Percentiles rank a stretch among this genome's conserved stretches.
phyloP scores from a whole-genome alignment of 1,284 basidiomycete species.

The Peniophora sp. region DNA sequence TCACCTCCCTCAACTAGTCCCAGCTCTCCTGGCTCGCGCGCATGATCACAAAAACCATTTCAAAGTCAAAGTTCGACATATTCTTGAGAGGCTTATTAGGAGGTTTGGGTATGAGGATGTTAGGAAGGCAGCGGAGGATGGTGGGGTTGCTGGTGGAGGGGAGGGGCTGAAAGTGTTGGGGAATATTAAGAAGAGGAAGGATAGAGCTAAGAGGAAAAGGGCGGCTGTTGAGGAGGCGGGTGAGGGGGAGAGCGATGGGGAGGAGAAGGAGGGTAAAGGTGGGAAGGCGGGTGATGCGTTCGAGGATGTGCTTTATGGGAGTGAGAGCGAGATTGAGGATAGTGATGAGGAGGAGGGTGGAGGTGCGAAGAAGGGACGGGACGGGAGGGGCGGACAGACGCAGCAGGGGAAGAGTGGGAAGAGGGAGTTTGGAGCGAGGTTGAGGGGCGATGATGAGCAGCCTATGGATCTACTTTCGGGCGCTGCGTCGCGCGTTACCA shows the following conservation, averaged over 20 bases:
- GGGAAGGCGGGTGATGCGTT: constrained; percentile 75
- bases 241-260: constrained; percentile 35
- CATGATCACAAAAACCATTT: constrained; percentile 99
- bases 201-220: constrained; percentile 73
- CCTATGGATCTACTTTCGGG: constrained; percentile 94
- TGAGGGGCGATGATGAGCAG: constrained; percentile 87
- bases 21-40: constrained; percentile 85
- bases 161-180: constrained; percentile 74
- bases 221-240: constrained; percentile 46
- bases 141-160: constrained; percentile 67
- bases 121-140: constrained; percentile 32
- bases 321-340: constrained; percentile 78
- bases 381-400: not conserved
- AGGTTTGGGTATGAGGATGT: constrained; percentile 88
- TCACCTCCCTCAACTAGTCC: constrained; percentile 74
- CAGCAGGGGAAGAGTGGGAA: constrained; percentile 21
- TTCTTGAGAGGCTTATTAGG: constrained; percentile 93
- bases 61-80: constrained; percentile 93
- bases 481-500: constrained; percentile 68
- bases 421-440: constrained; percentile 41
- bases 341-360: constrained; percentile 59
- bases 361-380: constrained; percentile 19
- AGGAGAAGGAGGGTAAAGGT: constrained; percentile 40
- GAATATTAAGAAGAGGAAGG: constrained; percentile 90
- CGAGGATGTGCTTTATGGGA: constrained; percentile 92